Conservation (phyloP, 208 protist genomes). For the Naegleria fowleri region DNA sequence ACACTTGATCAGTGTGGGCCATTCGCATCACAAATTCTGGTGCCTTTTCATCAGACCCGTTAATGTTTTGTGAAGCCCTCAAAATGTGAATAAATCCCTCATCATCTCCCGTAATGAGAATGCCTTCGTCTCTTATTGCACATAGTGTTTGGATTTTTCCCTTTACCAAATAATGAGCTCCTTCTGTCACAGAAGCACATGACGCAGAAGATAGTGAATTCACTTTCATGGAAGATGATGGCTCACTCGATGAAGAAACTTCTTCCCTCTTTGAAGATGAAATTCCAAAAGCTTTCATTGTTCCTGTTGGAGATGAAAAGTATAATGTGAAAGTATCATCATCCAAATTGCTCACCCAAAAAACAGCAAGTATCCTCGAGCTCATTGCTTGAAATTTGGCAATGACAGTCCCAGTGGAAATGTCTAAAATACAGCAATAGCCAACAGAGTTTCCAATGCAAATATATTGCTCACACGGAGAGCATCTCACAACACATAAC, state of each 20-base stretch:
- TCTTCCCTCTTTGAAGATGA: not conserved
- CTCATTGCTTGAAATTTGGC: not conserved
- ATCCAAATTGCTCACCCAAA: not conserved
- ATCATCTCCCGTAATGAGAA: not conserved
- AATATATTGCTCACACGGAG: not conserved
- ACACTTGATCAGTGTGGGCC: not conserved
- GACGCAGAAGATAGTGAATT: no score
- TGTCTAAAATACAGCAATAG: not conserved
- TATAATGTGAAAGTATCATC: not conserved
- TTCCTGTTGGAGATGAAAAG: not conserved
- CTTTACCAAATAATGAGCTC: not conserved
- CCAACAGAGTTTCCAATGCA: not conserved
- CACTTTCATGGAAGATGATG: no score
- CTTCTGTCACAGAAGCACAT: not conserved
- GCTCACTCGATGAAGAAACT: no score
- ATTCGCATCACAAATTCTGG: not conserved
- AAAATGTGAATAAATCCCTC: not conserved
- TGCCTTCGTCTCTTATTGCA: not conserved
- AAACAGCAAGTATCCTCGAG: not conserved
- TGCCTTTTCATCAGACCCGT: not conserved
- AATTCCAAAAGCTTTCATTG: not conserved
- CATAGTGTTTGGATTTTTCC: not conserved
- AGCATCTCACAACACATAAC: not conserved
- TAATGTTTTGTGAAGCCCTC: not conserved
- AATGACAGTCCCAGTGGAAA: not conserved